Conservation (phyloP, 768 basidiomycete species). For the Baorangia bicolor region DNA sequence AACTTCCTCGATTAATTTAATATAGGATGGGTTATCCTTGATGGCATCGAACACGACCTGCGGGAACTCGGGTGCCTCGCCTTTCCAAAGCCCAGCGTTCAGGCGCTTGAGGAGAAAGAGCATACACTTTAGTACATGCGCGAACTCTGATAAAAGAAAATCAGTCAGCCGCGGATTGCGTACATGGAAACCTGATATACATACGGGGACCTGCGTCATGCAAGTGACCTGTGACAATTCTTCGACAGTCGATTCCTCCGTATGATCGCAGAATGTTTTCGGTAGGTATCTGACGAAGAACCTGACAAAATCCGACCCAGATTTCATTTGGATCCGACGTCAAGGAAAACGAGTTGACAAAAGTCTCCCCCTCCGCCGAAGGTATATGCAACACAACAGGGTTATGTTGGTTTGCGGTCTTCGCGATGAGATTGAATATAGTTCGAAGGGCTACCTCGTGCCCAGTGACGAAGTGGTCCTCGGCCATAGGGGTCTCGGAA, state of each 20-base stretch:
- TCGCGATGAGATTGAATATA: constrained; percentile 31
- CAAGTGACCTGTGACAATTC: constrained; percentile 58
- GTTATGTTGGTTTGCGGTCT: constrained; percentile 4
- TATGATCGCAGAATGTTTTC: constrained; percentile 36
- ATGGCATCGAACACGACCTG: constrained; percentile 79
- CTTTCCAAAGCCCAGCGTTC: constrained; percentile 61
- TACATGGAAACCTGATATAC: constrained; percentile 32
- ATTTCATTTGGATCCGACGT: constrained; percentile 42
- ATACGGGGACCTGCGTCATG: constrained; percentile 59
- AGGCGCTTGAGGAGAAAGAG: constrained; percentile 59
- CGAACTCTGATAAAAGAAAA: constrained; percentile 49
- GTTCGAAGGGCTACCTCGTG: constrained; percentile 47
- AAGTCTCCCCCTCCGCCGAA: constrained; percentile 4
- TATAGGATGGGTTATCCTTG: constrained; percentile 69
- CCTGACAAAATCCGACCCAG: constrained; percentile 48
- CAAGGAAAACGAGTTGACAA: constrained; percentile 26
- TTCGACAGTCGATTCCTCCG: constrained; percentile 45
- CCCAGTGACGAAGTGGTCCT: constrained; percentile 45
- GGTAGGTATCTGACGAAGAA: constrained; percentile 56
- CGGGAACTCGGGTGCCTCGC: constrained; percentile 70
- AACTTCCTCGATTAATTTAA: constrained; percentile 41
- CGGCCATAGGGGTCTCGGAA: constrained; percentile 44
- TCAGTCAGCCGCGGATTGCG: neutral
- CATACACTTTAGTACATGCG: constrained; percentile 56
- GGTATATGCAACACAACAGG: neutral